Percentiles rank a stretch among this genome's conserved stretches.
Evolutionary conservation across 2,329 filamentous ascomycete genomes (phyloP).

Genomic region (Hypoxylon sp.): DNA sequence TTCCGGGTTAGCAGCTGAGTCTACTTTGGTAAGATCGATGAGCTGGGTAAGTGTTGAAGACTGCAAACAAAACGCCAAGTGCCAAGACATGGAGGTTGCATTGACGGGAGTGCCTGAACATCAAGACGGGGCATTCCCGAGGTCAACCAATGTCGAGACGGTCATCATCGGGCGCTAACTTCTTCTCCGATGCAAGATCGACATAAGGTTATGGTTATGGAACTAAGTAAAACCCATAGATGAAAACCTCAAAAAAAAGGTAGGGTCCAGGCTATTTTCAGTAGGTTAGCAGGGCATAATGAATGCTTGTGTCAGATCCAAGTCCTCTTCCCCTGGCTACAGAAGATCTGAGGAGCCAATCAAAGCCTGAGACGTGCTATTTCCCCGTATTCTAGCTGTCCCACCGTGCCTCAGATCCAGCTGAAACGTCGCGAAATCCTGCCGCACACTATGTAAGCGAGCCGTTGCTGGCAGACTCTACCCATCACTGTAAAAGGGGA

Average conservation of each 20-base stretch:
- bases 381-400: conserved; percentile 38
- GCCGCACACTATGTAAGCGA: conserved; percentile 18
- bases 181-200: conserved; percentile 27
- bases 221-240: conserved; percentile 24
- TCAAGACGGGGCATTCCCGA: too few relatives aligned
- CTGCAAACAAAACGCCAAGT: conserved; percentile 32
- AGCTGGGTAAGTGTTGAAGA: too few relatives aligned
- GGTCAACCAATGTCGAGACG: conserved; percentile 14
- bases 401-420: conserved; percentile 40
- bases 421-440: conserved; percentile 44
- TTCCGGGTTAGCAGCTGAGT: conserved; percentile 13
- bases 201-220: conserved; percentile 18
- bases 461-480: conserved; percentile 14
- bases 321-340: conserved; percentile 13
- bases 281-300: conserved; percentile 12
- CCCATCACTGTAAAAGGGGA: conserved; percentile 20
- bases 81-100: conserved; percentile 25
- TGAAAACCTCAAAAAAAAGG: conserved; percentile 11
- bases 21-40: conserved; percentile 3
- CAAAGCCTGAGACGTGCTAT: conserved; percentile 5
- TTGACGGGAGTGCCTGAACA: conserved; percentile 6
- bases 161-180: conserved; percentile 13
- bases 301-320: conserved; percentile 33
- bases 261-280: conserved; percentile 29
- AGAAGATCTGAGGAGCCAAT: conserved; percentile 25